phyloP scores from a whole-genome alignment of 257 asterid species.

The Ophiorrhiza pumila region DNA sequence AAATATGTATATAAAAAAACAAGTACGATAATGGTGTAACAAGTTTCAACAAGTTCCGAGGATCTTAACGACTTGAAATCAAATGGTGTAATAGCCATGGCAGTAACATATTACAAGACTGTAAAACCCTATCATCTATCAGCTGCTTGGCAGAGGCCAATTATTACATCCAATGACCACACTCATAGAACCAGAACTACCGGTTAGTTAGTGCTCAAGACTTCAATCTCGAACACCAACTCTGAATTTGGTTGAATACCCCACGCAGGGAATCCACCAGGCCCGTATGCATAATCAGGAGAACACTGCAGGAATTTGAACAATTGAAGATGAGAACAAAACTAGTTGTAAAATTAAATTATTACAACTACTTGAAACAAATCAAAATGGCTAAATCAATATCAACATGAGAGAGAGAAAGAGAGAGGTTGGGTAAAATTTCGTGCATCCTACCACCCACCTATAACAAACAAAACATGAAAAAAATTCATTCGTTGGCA shows the following conservation, averaged over 20 bases:
- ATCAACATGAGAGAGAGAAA: background rate
- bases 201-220: conserved; percentile 46
- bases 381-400: background rate
- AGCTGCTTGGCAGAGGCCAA: background rate
- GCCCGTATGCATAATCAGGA: conserved; percentile 89
- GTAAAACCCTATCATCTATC: background rate
- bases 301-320: conserved; percentile 66
- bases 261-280: conserved; percentile 86
- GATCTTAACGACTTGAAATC: background rate
- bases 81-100: background rate
- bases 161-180: background rate
- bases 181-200: background rate
- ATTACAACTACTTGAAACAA: background rate
- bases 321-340: background rate
- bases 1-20: no score
- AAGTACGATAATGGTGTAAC: background rate
- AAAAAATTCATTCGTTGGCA: background rate
- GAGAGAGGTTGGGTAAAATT: background rate
- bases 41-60: background rate
- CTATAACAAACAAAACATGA: background rate
- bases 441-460: background rate
- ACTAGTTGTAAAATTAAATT: no score
- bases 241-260: conserved; percentile 87
- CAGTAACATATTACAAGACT: background rate
- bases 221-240: conserved; percentile 86